These are phyloP conservation scores for Aspergillus homomorphus DNA, from an alignment of 495 filamentous ascomycete species.

Conservation along the genomic window DNA sequence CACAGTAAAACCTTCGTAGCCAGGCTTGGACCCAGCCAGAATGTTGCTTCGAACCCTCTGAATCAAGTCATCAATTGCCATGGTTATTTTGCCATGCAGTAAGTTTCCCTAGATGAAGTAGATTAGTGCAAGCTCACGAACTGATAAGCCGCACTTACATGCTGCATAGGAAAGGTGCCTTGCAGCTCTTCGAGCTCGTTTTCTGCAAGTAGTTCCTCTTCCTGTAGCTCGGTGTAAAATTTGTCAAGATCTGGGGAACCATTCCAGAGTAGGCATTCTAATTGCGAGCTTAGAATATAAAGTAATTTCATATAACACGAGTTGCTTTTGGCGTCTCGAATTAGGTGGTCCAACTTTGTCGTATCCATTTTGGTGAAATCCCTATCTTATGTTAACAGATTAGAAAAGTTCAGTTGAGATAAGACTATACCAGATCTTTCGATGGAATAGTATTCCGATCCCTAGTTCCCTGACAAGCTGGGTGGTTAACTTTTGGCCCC, in stretches of 20 bases:
- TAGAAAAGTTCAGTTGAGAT: background rate
- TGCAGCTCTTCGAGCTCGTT: background rate
- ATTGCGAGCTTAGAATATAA: background rate
- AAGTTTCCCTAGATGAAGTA: background rate
- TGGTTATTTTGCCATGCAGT: background rate
- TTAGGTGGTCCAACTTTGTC: background rate
- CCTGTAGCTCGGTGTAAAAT: background rate
- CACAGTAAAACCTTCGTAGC: background rate
- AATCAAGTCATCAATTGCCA: background rate
- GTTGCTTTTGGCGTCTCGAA: background rate
- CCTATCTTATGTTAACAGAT: background rate
- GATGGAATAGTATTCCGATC: constrained; percentile 2
- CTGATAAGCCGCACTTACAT: background rate
- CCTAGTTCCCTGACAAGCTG: constrained; percentile 1
- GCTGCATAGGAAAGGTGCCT: background rate
- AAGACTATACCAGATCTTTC: background rate
- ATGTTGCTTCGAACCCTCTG: background rate
- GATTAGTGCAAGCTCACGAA: background rate
- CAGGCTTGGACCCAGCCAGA: no score
- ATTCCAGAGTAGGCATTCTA: background rate
- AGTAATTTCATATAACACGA: background rate
- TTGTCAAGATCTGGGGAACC: background rate
- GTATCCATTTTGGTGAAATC: background rate
- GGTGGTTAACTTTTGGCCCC: constrained; percentile 1
- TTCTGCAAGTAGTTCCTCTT: background rate